Base-by-base conservation (phyloP, 768 basidiomycete genomes). In the Rhizopogon salebrosus region DNA sequence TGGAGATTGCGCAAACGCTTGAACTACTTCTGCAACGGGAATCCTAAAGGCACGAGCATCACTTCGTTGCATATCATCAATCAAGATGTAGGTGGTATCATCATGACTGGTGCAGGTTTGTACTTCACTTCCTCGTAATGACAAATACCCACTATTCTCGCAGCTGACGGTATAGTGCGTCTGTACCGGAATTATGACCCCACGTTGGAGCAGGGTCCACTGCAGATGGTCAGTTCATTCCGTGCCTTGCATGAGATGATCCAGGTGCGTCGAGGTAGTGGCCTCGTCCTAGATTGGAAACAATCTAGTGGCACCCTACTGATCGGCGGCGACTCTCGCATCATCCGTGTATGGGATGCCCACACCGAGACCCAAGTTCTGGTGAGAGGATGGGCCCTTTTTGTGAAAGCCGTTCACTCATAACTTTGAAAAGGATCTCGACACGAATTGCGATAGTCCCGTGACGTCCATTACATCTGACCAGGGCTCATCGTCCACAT, bases 141-240 rank as follows among this genome's bases (percentile, higher is more conserved):
- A 23, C 22, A 52, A 34, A 48, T 43, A 56, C 36, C 20, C 16
- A 34, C n/a, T 42, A 26, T 41, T 48, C 48, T 16, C 49, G 7
- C 61, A 95, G 94, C 92, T 45, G 95, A 98, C 60, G 95, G 95
- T 11, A 80, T 91, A 59, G 82, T 98, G 58, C 89, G 95, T 29
- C 74, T 98, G 20, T 98, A 88, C 68, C 83, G 94, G 38, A 92
- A 97, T 62, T 98, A 97, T 62, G 94, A 97, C 64, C 80, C 85
- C 0, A 76, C 72, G 8, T 63, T 85, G 42, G 77, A 86, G 60
- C 79, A 85, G 64, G 84, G 83, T 1, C 83, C 88, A 3, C 75
- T 97, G 13, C 89, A 93, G 62, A 88, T 98, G 79, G 92, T 95
- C 61, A 93, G 92, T 66, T 85, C 94, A 11, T 98, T 97, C 81